Percentiles rank a stretch among this genome's conserved stretches.
Conservation (phyloP, 257 asterid genomes). For the Haberlea rhodopensis region DNA sequence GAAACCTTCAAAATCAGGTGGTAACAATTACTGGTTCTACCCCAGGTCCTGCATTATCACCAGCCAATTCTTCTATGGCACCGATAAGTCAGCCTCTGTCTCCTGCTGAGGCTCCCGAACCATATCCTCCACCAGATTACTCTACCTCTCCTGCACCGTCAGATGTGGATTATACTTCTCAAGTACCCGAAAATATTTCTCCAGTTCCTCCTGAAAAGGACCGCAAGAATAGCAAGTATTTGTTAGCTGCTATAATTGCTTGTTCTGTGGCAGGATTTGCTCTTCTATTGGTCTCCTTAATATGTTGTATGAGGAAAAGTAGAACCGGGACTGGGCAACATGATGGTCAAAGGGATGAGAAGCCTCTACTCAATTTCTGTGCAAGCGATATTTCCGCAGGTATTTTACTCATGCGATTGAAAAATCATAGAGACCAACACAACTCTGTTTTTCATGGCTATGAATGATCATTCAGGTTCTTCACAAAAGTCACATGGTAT, state of each 20-base stretch:
- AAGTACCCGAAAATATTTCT: slow-evolving; percentile 20
- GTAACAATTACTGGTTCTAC: slow-evolving; percentile 22
- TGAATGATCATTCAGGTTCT: slow-evolving; percentile 42
- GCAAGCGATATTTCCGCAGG: slow-evolving; percentile 54
- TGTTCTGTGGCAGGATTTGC: slow-evolving; percentile 46
- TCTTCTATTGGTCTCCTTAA: slow-evolving; percentile 40
- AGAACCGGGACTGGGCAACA: slow-evolving; percentile 36
- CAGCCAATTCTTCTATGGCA: slow-evolving; percentile 24
- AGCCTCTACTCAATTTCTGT: slow-evolving; percentile 58
- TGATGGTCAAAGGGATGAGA: slow-evolving; percentile 57
- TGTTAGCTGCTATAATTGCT: slow-evolving; percentile 40
- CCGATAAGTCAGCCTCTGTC: slow-evolving; percentile 25
- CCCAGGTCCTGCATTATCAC: slow-evolving; percentile 33
- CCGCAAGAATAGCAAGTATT: slow-evolving; percentile 23
- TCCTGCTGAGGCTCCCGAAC: slow-evolving; percentile 29
- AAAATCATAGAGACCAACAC: not conserved
- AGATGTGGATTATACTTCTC: not conserved
- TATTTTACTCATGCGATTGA: slow-evolving; percentile 23
- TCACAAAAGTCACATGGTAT: slow-evolving; percentile 33
- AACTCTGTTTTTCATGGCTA: slow-evolving; percentile 22
- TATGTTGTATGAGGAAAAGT: slow-evolving; percentile 36
- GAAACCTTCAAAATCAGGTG: not conserved
- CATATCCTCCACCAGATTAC: slow-evolving; percentile 3
- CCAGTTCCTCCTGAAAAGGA: slow-evolving; percentile 23
- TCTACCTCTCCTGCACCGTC: slow-evolving; percentile 22